A percentile compares a stretch with the other conserved stretches of the same genome.
These are phyloP conservation scores for Monascus ruber DNA, from an alignment of 2,329 filamentous ascomycete genomes.

Conservation along the genomic window DNA sequence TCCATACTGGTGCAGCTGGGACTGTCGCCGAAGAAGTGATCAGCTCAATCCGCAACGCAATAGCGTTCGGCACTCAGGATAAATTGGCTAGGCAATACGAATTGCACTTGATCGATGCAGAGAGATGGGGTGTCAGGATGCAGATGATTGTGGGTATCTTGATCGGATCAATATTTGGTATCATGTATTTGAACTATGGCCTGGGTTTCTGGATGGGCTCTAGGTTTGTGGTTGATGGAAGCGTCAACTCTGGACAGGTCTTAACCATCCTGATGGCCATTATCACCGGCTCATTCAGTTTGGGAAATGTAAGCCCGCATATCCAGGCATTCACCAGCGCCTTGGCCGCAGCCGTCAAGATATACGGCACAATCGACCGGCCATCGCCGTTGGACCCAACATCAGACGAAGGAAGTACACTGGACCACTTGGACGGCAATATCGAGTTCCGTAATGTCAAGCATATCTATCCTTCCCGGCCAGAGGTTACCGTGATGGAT, in stretches of 20 bases:
- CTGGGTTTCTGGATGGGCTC: constrained; percentile 83
- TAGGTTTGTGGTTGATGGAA: constrained; percentile 56
- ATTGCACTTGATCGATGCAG: constrained; percentile 57
- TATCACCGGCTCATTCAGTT: constrained; percentile 84
- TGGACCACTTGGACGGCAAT: constrained; percentile 62
- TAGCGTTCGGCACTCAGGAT: constrained; percentile 87
- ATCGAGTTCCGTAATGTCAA: constrained; percentile 74
- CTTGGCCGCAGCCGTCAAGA: constrained; percentile 76
- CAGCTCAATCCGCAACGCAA: constrained; percentile 82
- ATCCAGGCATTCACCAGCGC: constrained; percentile 75
- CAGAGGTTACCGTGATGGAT: constrained; percentile 81
- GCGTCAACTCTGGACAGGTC: constrained; percentile 57
- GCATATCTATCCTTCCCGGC: constrained; percentile 88
- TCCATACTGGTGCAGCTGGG: constrained; percentile 72
- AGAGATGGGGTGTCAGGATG: constrained; percentile 63
- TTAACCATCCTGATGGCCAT: constrained; percentile 81
- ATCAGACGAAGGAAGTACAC: constrained; percentile 56
- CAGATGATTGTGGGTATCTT: constrained; percentile 65
- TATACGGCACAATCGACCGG: constrained; percentile 88
- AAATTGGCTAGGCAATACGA: constrained; percentile 85
- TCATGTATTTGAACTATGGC: constrained; percentile 79
- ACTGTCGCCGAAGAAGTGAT: constrained; percentile 89
- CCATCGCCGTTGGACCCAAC: constrained; percentile 71
- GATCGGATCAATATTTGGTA: constrained; percentile 71
- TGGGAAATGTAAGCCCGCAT: constrained; percentile 81